phyloP scores from a whole-genome alignment of 305 asterid genomes.

The Rubia peregrina region DNA sequence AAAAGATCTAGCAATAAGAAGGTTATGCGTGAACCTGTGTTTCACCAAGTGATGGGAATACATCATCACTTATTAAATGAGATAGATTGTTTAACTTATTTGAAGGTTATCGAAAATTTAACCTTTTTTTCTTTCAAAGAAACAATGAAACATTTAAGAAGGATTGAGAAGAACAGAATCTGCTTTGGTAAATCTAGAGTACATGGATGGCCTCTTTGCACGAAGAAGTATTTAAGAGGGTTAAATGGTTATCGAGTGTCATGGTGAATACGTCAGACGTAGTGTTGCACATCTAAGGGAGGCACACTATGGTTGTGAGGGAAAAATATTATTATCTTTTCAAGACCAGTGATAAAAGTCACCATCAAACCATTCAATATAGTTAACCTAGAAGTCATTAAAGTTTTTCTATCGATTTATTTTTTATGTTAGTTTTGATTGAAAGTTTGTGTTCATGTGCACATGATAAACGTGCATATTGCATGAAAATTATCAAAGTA shows the following conservation, averaged over 20 bases:
- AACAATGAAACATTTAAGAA: constrained; percentile 57
- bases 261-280: no score
- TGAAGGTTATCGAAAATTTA: constrained; percentile 41
- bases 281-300: no score
- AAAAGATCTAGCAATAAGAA: constrained; percentile 44
- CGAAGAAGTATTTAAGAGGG: constrained; percentile 79
- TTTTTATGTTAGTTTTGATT: no score
- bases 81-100: constrained; percentile 51
- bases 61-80: constrained; percentile 48
- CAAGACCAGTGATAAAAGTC: no score
- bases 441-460: no score
- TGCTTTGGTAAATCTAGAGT: constrained; percentile 95
- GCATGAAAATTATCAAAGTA: no score
- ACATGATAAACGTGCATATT: no score
- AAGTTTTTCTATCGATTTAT: no score
- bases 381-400: no score
- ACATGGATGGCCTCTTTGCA: constrained; percentile 99
- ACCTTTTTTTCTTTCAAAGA: constrained; percentile 62
- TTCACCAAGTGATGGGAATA: constrained; percentile 85
- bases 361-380: no score
- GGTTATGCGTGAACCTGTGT: constrained; percentile 39
- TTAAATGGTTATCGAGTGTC: constrained; percentile 53
- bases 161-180: constrained; percentile 22
- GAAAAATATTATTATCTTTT: no score
- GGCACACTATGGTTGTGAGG: no score